A percentile compares a stretch with the other conserved stretches of the same genome.
Evolutionary conservation across 129 eudicot species (phyloP).

Genomic region (Logfia minima): DNA sequence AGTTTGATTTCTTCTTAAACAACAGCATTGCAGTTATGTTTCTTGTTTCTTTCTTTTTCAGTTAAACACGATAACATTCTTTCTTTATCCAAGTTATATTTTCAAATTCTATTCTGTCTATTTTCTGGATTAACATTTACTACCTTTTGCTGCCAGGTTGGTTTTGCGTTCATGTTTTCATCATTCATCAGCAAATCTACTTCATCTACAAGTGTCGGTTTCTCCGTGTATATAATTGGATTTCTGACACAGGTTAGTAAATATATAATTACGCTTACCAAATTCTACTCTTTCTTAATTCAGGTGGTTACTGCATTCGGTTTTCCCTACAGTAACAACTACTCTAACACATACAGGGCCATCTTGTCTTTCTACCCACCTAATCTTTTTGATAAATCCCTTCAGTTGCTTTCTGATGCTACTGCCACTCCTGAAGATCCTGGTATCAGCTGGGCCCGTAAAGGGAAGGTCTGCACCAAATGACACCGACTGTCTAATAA

Average conservation of each 20-base stretch:
- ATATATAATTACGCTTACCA: not conserved
- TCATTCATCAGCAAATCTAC: slow-evolving; percentile 77
- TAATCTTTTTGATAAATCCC: slow-evolving; percentile 70
- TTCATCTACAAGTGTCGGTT: slow-evolving; percentile 67
- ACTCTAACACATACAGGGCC: slow-evolving; percentile 46
- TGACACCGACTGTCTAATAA: slow-evolving; percentile 63
- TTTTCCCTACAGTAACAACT: slow-evolving; percentile 68
- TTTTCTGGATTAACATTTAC: slow-evolving; percentile 11
- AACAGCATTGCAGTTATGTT: slow-evolving; percentile 81
- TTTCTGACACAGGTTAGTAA: slow-evolving; percentile 70
- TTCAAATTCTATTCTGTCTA: not conserved
- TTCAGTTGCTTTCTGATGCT: slow-evolving; percentile 72
- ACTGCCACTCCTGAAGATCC: slow-evolving; percentile 72
- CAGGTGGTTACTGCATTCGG: slow-evolving; percentile 89
- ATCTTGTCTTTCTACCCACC: slow-evolving; percentile 84
- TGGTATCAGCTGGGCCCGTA: slow-evolving; percentile 81
- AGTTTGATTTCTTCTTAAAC: slow-evolving; percentile 73
- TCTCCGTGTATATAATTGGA: slow-evolving; percentile 59
- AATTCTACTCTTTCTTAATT: slow-evolving; percentile 14
- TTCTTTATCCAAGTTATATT: slow-evolving; percentile 10
- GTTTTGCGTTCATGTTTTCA: slow-evolving; percentile 81
- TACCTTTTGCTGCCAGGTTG: slow-evolving; percentile 51
- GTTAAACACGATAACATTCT: slow-evolving; percentile 66
- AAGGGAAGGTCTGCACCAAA: slow-evolving; percentile 54
- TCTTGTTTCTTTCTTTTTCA: slow-evolving; percentile 85